Base-by-base conservation (phyloP, 2,329 filamentous ascomycete species). In the Huntiella decipiens region DNA sequence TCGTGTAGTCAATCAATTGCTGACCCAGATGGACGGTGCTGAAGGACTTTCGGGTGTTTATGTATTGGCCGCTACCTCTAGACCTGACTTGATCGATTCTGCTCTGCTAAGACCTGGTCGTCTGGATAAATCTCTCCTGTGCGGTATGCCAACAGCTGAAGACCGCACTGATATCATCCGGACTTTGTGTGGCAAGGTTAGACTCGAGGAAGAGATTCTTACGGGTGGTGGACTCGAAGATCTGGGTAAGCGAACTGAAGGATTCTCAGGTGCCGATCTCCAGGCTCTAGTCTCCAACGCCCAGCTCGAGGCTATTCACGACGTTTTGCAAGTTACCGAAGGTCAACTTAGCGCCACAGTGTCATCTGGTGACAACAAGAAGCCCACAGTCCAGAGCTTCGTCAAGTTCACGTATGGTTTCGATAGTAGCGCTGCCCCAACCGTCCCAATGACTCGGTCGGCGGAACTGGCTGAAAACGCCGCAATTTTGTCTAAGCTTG, bases 11-110 rank as follows among this genome's bases (percentile, higher is more conserved):
- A 98, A 98, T 60, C 92, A 98, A 66, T 76, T 98, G 48, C 72
- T 98, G 8, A 98, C 92, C 0, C 88, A 96, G 61, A 98, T 98
- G 91, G 91, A 98, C 56, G 91, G 91, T 57, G 91, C 91, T 0
- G 92, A 98, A 61, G 92, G 91, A 0, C 65, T 98, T 4, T 86
- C 80, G 0, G 91, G 91, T 1, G 92, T 98, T 0, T 98, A 98
- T 55, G 91, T 98, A 4, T 73, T 98, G 2, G 92, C 92, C 16
- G 92, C 91, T 1, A 98, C 91, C 0, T 88, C 81, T 1, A 70
- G 92, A 4, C 92, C 92, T 0, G 92, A 98, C 60, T 66, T 98
- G 11, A 96, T 98, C 50, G 91, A 98, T 58, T 88, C 92, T 10
- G 91, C 91, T 0, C 66, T 98, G 19, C 70, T 98, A 17, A 77